Evolutionary conservation across 2,329 filamentous ascomycete genomes (phyloP).

Genomic region (Venturiaceae sp.): DNA sequence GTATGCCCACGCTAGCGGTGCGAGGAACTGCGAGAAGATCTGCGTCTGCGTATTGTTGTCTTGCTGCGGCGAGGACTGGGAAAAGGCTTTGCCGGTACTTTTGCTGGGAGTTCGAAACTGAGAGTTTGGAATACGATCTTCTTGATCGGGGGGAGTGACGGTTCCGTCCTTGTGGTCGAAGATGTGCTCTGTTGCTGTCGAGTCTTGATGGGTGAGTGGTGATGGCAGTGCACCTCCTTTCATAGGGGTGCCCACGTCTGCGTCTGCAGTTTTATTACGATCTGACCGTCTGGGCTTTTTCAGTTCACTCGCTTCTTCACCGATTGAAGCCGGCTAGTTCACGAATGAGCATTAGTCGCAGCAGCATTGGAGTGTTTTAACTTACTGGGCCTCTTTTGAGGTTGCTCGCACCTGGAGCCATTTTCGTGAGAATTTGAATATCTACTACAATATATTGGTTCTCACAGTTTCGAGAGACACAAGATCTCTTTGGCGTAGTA

Average conservation of each 20-base stretch:
- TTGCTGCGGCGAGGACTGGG: slow-evolving; percentile 24
- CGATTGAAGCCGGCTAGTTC: slow-evolving; percentile 1
- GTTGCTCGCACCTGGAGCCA: slow-evolving; percentile 3
- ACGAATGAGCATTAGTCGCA: background rate
- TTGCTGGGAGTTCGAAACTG: slow-evolving; percentile 35
- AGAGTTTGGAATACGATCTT: slow-evolving; percentile 40
- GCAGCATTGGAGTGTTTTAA: background rate
- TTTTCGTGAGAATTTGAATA: background rate
- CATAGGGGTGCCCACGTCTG: slow-evolving; percentile 23
- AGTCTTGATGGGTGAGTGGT: slow-evolving; percentile 62
- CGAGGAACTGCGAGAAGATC: slow-evolving; percentile 69
- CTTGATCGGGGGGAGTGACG: slow-evolving; percentile 55
- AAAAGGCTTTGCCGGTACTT: background rate
- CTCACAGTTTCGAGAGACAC: background rate
- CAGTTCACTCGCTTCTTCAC: slow-evolving; percentile 6
- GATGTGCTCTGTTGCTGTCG: slow-evolving; percentile 45
- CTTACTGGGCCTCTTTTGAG: slow-evolving; percentile 4
- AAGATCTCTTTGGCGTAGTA: too few species aligned
- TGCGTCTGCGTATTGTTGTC: slow-evolving; percentile 45
- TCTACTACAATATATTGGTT: background rate
- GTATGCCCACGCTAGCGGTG: slow-evolving; percentile 61
- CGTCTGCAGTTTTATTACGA: slow-evolving; percentile 57
- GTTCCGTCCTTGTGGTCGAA: slow-evolving; percentile 55
- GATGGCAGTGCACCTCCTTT: slow-evolving; percentile 52
- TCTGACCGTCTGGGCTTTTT: slow-evolving; percentile 82